Conservation (phyloP, 257 asterid genomes). For the Echium plantagineum region DNA sequence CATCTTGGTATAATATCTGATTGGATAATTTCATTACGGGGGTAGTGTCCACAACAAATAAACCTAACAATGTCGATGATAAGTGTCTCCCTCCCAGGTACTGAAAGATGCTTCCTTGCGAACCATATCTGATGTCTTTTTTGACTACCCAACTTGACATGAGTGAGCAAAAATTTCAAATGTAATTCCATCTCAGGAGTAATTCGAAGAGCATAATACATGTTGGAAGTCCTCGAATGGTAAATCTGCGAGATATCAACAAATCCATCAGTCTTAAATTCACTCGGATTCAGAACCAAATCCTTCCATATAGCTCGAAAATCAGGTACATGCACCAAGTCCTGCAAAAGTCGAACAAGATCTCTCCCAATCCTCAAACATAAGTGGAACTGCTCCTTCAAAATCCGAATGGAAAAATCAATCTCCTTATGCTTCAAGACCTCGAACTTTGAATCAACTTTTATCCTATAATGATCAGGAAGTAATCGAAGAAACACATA, state of each 20-base stretch:
- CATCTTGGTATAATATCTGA: slow-evolving; percentile 63
- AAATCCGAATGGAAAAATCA: slow-evolving; percentile 41
- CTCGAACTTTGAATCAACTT: slow-evolving; percentile 26
- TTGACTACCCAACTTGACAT: slow-evolving; percentile 59
- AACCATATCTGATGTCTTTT: slow-evolving; percentile 70
- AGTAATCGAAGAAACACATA: slow-evolving; percentile 62
- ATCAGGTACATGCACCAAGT: slow-evolving; percentile 59
- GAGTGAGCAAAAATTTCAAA: slow-evolving; percentile 61
- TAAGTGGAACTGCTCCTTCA: slow-evolving; percentile 47
- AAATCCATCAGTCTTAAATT: slow-evolving; percentile 36
- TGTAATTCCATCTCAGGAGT: slow-evolving; percentile 87
- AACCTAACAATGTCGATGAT: slow-evolving; percentile 62
- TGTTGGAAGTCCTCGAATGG: slow-evolving; percentile 34
- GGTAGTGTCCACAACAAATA: slow-evolving; percentile 72
- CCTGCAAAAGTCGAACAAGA: slow-evolving; percentile 72
- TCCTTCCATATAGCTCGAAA: slow-evolving; percentile 63
- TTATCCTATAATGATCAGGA: slow-evolving; percentile 52
- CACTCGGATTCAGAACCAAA: slow-evolving; percentile 40
- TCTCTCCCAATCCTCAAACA: slow-evolving; percentile 77
- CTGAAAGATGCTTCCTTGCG: slow-evolving; percentile 42
- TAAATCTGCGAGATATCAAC: slow-evolving; percentile 43
- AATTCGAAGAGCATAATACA: slow-evolving; percentile 59
- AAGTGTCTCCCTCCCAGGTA: slow-evolving; percentile 37
- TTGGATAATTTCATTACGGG: slow-evolving; percentile 47
- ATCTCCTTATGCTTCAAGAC: slow-evolving; percentile 49